These are phyloP conservation scores for Hemileccinum impolitum DNA, from an alignment of 768 basidiomycete species.

Conservation along the genomic window DNA sequence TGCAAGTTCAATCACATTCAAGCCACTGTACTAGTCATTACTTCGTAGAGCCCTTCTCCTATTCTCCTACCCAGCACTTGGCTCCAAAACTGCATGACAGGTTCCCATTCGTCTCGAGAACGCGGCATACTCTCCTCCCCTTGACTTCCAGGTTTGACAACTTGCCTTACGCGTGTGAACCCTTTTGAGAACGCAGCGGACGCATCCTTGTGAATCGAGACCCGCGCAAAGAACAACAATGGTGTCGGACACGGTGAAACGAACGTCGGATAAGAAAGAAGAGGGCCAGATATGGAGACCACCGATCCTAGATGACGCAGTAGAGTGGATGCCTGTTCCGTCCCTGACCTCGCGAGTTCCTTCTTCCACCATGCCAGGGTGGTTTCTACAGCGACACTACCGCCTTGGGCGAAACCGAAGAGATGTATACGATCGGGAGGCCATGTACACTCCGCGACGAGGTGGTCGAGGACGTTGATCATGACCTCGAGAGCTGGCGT, in stretches of 20 bases:
- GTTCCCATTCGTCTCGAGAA: constrained; percentile 74
- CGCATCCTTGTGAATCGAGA: constrained; percentile 41
- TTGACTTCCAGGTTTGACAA: constrained; percentile 36
- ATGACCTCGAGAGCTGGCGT: constrained; percentile 61
- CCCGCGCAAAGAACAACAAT: constrained; percentile 55
- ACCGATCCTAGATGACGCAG: constrained; percentile 57
- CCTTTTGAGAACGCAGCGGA: constrained; percentile 59
- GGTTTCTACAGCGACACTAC: constrained; percentile 69
- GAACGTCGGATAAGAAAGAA: constrained; percentile 75
- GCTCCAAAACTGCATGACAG: constrained; percentile 88
- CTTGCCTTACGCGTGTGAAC: constrained; percentile 48
- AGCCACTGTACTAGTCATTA: constrained; percentile 41
- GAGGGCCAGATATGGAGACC: constrained; percentile 64
- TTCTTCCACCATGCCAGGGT: constrained; percentile 54
- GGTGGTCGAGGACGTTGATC: constrained; percentile 48
- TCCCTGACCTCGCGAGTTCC: constrained; percentile 17
- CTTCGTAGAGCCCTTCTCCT: constrained; percentile 64
- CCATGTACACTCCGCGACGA: constrained; percentile 65
- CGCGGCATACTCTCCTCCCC: constrained; percentile 65
- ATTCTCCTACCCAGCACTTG: constrained; percentile 54
- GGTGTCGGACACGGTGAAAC: constrained; percentile 54
- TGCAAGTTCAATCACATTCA: not conserved
- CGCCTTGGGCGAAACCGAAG: constrained; percentile 89
- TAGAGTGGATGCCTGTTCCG: constrained; percentile 7
- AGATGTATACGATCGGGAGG: constrained; percentile 67